Percentiles rank a stretch among this genome's conserved stretches.
Evolutionary conservation across 176 grass and related monocot species (phyloP).

Genomic region (Pontederia paniculata): DNA sequence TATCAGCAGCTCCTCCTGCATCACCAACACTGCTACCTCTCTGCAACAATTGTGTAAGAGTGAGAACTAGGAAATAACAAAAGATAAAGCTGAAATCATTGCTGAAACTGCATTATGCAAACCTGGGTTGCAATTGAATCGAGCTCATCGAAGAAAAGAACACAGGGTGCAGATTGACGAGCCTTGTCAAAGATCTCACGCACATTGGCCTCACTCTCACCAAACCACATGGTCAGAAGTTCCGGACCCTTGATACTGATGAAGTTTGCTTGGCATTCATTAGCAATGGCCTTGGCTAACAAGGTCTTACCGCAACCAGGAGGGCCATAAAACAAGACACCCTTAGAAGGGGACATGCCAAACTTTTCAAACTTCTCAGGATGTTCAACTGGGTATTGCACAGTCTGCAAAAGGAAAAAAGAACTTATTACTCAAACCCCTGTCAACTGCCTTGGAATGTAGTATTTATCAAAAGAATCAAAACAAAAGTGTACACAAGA

Average conservation of each 20-base stretch:
- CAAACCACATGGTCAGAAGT: slow-evolving; percentile 20
- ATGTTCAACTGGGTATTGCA: slow-evolving; percentile 21
- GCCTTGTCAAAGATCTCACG: slow-evolving; percentile 22
- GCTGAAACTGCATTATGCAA: neutral
- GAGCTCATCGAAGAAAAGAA: slow-evolving; percentile 21
- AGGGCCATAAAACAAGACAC: slow-evolving; percentile 19
- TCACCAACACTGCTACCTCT: slow-evolving; percentile 21
- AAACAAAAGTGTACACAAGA: too few relatives aligned
- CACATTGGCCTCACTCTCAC: slow-evolving; percentile 21
- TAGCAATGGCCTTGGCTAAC: slow-evolving; percentile 19
- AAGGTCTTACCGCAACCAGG: slow-evolving; percentile 21
- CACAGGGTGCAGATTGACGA: slow-evolving; percentile 17
- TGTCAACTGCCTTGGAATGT: neutral
- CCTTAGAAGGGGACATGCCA: slow-evolving; percentile 19
- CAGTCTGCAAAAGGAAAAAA: neutral
- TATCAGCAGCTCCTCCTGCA: slow-evolving; percentile 22
- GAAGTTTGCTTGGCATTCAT: slow-evolving; percentile 17
- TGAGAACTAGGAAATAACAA: neutral
- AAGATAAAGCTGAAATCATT: neutral
- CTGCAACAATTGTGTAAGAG: neutral
- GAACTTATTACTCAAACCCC: neutral
- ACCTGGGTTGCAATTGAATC: slow-evolving; percentile 22
- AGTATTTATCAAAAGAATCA: neutral
- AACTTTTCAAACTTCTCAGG: slow-evolving; percentile 23
- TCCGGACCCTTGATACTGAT: slow-evolving; percentile 16